These are phyloP conservation scores for Penicillium sp. DNA, from an alignment of 2,329 filamentous ascomycete species.

Conservation along the genomic window DNA sequence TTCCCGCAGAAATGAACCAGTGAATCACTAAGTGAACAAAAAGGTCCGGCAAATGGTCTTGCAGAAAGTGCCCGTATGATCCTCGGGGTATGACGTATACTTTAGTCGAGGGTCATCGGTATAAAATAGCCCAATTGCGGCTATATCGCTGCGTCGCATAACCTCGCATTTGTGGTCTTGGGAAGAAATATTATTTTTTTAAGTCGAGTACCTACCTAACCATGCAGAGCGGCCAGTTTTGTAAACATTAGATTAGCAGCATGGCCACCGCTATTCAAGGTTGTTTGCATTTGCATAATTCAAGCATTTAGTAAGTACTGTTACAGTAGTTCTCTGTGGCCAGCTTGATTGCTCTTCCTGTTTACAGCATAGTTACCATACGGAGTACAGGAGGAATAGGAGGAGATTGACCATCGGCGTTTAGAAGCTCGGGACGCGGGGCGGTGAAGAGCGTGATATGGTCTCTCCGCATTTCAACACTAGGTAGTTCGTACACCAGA, in stretches of 20 bases:
- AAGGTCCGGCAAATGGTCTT: too few species aligned
- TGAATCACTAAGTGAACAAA: background rate
- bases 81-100: too few species aligned
- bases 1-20: slow-evolving; percentile 1
- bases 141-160: too few species aligned
- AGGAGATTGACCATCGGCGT: background rate
- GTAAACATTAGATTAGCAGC: background rate
- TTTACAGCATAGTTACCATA: background rate
- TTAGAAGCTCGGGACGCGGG: background rate
- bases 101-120: too few species aligned
- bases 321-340: background rate
- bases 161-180: too few species aligned
- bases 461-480: slow-evolving; percentile 4
- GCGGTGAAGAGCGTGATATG: slow-evolving; percentile 1
- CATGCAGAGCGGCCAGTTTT: too few species aligned
- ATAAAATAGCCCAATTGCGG: too few species aligned
- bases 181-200: too few species aligned
- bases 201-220: too few species aligned
- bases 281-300: background rate
- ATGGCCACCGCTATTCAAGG: background rate
- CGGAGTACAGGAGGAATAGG: background rate
- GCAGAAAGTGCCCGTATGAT: too few species aligned
- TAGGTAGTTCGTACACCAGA: background rate
- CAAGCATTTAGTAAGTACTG: background rate
- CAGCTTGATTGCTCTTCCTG: background rate